phyloP scores from a whole-genome alignment of 306 rosid genomes.

The Prunus campanulata region DNA sequence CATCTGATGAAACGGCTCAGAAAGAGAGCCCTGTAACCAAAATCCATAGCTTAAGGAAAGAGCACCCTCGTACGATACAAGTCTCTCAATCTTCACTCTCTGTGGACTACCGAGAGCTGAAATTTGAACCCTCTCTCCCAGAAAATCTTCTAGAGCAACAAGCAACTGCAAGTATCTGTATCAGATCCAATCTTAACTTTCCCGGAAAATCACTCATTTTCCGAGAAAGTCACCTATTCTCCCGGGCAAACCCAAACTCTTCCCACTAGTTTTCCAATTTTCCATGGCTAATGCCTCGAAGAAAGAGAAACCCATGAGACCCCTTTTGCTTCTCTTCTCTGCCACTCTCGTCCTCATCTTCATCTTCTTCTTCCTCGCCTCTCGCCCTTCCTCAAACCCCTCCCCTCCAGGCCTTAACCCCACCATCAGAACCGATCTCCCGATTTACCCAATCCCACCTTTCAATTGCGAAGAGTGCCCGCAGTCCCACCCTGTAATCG shows the following conservation, averaged over 20 bases:
- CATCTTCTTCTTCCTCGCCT: conserved; percentile 40
- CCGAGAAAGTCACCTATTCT: background rate
- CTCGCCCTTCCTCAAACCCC: conserved; percentile 22
- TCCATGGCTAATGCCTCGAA: conserved; percentile 96
- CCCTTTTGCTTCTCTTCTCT: conserved; percentile 37
- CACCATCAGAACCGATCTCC: conserved; percentile 24
- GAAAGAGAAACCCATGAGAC: conserved; percentile 61
- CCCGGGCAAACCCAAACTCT: background rate
- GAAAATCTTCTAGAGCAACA: too few species aligned
- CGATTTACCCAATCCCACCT: conserved; percentile 45
- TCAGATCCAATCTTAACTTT: too few species aligned
- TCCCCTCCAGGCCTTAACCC: conserved; percentile 14
- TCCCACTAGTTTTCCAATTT: background rate
- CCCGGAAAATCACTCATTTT: too few species aligned
- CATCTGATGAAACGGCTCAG: background rate
- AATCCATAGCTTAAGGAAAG: background rate
- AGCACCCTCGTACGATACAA: too few species aligned
- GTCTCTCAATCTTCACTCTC: background rate
- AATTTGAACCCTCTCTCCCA: background rate
- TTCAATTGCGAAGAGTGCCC: conserved; percentile 73
- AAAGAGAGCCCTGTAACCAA: background rate
- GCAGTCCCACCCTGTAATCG: conserved; percentile 74
- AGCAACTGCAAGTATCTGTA: too few species aligned
- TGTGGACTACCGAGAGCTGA: background rate
- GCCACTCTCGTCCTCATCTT: conserved; percentile 43